These are phyloP conservation scores for Starmerella khaoyaiensis DNA, from an alignment of 805 yeast genomes.

Conservation along the genomic window DNA sequence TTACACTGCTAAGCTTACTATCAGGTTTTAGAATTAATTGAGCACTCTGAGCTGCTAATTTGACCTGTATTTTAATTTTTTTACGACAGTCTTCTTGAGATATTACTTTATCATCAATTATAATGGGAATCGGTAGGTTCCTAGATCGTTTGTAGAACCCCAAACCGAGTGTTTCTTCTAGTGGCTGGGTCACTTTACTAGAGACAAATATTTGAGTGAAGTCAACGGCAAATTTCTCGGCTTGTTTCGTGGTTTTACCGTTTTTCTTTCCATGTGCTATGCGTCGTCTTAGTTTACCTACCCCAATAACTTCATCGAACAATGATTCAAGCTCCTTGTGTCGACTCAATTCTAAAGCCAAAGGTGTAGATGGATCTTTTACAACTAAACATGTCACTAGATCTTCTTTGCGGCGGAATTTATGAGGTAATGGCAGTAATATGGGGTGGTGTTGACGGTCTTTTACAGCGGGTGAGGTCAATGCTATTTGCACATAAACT, in stretches of 20 bases:
- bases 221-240: slow-evolving; percentile 17
- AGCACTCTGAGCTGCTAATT: slow-evolving; percentile 8
- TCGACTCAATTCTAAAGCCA: slow-evolving; percentile 7
- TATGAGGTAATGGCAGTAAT: slow-evolving; percentile 20
- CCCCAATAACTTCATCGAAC: slow-evolving; percentile 23
- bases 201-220: slow-evolving; percentile 20
- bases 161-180: slow-evolving; percentile 20
- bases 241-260: slow-evolving; percentile 16
- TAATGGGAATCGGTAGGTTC: slow-evolving; percentile 18
- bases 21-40: slow-evolving; percentile 21
- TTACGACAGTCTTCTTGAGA: slow-evolving; percentile 4
- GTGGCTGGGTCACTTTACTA: slow-evolving; percentile 19
- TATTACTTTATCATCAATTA: slow-evolving; percentile 1
- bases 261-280: slow-evolving; percentile 12
- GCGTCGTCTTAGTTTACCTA: slow-evolving; percentile 22
- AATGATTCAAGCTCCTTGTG: slow-evolving; percentile 5
- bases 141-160: slow-evolving; percentile 18
- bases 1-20: slow-evolving; percentile 10
- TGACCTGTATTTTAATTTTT: slow-evolving; percentile 7
- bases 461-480: slow-evolving; percentile 11
- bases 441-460: slow-evolving; percentile 17
- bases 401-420: slow-evolving; percentile 18
- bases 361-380: slow-evolving; percentile 17
- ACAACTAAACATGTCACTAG: slow-evolving; percentile 19
- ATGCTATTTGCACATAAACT: slow-evolving; percentile 17